A percentile compares a stretch with the other conserved stretches of the same genome.
Evolutionary conservation across 129 eudicot genomes (phyloP).

Genomic region (Flaveria sonorensis): DNA sequence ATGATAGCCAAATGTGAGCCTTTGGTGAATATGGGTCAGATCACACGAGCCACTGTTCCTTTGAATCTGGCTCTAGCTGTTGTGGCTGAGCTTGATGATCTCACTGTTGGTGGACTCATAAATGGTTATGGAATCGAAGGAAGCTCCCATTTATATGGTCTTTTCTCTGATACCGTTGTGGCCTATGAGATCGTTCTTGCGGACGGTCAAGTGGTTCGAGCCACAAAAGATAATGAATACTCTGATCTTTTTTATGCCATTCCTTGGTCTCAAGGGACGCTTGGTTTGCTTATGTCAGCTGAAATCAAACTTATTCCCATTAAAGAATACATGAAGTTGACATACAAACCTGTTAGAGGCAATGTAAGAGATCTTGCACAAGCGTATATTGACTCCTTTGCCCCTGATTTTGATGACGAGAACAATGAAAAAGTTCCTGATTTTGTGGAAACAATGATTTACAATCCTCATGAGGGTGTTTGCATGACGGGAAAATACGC

Average conservation of each 20-base stretch:
- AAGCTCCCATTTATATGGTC: slow-evolving; percentile 94
- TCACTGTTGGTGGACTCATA: slow-evolving; percentile 98
- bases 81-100: slow-evolving; percentile 97
- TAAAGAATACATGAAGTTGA: slow-evolving; percentile 88
- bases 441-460: slow-evolving; percentile 87
- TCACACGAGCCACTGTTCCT: slow-evolving; percentile 78
- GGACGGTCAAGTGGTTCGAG: slow-evolving; percentile 77
- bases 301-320: slow-evolving; percentile 94
- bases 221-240: slow-evolving; percentile 88
- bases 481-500: slow-evolving; percentile 53
- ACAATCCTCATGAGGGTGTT: slow-evolving; percentile 77
- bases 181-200: slow-evolving; percentile 93
- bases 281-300: slow-evolving; percentile 89
- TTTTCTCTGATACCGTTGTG: slow-evolving; percentile 96
- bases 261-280: slow-evolving; percentile 99
- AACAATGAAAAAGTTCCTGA: slow-evolving; percentile 84
- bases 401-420: slow-evolving; percentile 82
- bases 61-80: slow-evolving; percentile 94
- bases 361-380: slow-evolving; percentile 77
- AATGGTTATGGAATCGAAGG: slow-evolving; percentile 98
- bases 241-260: slow-evolving; percentile 93
- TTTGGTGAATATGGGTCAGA: slow-evolving; percentile 97
- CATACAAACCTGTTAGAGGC: slow-evolving; percentile 84
- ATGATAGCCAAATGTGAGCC: slow-evolving; percentile 98
- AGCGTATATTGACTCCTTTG: slow-evolving; percentile 84